Base-by-base conservation (phyloP, 2,329 filamentous ascomycete genomes). In the Talaromyces sp. region DNA sequence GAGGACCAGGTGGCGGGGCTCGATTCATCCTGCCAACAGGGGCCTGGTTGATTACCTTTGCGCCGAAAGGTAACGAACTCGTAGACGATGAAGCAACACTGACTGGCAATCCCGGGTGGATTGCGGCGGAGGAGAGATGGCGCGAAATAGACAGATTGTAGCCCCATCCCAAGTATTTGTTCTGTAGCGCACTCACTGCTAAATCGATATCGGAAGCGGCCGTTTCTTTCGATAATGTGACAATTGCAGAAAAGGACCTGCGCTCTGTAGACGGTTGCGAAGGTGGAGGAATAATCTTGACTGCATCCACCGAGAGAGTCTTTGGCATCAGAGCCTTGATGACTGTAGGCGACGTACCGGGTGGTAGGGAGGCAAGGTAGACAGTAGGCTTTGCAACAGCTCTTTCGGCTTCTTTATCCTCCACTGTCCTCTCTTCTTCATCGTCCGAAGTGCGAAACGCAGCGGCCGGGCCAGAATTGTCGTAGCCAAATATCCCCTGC, bases 81-180 rank as follows among this genome's bases (percentile, higher is more conserved):
- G 80, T 75, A 1, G 79, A 76, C n/a, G 79, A 74, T 18, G 79
- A 74, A 30, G 77, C 73, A 33, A 78, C 72, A 57, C 73, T 74
- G 2, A 83, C 76, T 5, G 82, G 79, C 28, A 82, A 73, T n/a
- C 83, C 79, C 4, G 81, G 79, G 50, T 81, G 80, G n/a, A 90
- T 82, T 1, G 88, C 82, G 30, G 83, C 87, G 2, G 92, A 96
- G 0, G 92, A 96, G 4, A 96, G 82, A 76, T 96, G 90, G 9
- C 92, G 83, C 63, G 93, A 91, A 52, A 96, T 82, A 6, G 86
- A 89, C 2, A 97, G 81, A 73, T 93, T 89, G 77, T 89, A 92
- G 5, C 93, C 93, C 72, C 87, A 92, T 16, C 93, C 93, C 16
- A 96, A 79, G 72, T 97, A 96, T 66, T 84, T 87, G 66, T 95